phyloP scores from a whole-genome alignment of 768 basidiomycete species.

The Boletus rubroflammeus region DNA sequence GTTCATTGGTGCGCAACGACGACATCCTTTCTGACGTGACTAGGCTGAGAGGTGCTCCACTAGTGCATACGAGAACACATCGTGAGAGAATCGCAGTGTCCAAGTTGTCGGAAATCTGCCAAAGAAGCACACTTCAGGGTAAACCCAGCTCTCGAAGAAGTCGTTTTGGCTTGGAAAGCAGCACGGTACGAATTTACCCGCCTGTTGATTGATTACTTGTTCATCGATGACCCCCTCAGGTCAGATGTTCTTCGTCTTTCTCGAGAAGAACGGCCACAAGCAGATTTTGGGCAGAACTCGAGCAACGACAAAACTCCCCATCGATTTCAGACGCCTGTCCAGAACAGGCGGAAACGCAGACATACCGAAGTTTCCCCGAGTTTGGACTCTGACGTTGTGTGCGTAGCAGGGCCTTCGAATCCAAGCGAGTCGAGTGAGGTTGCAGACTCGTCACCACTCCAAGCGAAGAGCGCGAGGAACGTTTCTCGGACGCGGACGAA shows the following conservation, averaged over 20 bases:
- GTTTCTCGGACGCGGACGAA: conserved; percentile 7
- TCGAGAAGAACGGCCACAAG: conserved; percentile 28
- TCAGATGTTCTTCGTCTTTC: conserved; percentile 42
- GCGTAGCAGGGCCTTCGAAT: conserved; percentile 31
- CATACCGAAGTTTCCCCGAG: conserved; percentile 16
- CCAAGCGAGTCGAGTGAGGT: conserved; percentile 21
- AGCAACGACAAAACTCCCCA: conserved; percentile 16
- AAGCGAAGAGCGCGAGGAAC: conserved; percentile 20
- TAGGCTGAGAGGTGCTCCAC: conserved; percentile 3
- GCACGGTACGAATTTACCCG: conserved; percentile 49
- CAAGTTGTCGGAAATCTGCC: conserved; percentile 58
- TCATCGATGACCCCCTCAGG: conserved; percentile 27
- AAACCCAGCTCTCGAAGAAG: conserved; percentile 68
- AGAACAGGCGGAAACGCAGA: conserved; percentile 37
- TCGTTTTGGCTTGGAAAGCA: conserved; percentile 64
- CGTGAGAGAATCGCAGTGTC: conserved; percentile 62
- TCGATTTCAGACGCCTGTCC: conserved; percentile 12
- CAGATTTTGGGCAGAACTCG: conserved; percentile 4
- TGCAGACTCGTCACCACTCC: conserved; percentile 21
- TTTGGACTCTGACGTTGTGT: conserved; percentile 29
- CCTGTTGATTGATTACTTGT: not conserved
- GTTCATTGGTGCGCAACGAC: conserved; percentile 55
- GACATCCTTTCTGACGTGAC: not conserved
- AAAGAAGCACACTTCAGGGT: conserved; percentile 63
- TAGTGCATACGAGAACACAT: conserved; percentile 72